These are phyloP conservation scores for Escallonia rubra DNA, from an alignment of 129 eudicot species.

Conservation along the genomic window DNA sequence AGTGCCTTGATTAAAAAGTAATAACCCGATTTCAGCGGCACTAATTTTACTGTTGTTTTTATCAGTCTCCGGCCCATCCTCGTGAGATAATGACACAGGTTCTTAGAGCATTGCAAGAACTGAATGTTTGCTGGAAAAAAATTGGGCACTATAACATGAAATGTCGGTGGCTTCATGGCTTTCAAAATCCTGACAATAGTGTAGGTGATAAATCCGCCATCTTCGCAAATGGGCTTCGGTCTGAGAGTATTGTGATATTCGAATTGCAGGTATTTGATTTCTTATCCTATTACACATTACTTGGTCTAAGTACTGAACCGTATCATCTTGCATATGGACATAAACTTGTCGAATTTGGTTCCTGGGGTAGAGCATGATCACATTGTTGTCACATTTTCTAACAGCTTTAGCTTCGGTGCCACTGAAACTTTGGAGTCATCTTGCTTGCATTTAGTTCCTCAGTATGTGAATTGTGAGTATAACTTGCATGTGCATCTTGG, in stretches of 20 bases:
- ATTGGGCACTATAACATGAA: slow-evolving; percentile 78
- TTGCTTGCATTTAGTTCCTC: no score
- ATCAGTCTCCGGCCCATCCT: slow-evolving; percentile 69
- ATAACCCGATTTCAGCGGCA: not conserved
- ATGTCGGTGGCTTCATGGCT: slow-evolving; percentile 53
- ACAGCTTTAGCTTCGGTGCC: no score
- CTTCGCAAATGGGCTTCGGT: slow-evolving; percentile 22
- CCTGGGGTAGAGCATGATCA: not conserved
- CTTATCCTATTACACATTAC: not conserved
- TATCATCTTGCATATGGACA: not conserved
- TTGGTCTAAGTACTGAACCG: not conserved
- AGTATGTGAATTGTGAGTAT: no score
- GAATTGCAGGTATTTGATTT: slow-evolving; percentile 64
- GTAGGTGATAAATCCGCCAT: slow-evolving; percentile 17
- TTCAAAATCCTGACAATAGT: slow-evolving; percentile 22
- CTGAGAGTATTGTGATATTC: slow-evolving; percentile 47
- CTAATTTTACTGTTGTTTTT: slow-evolving; percentile 10
- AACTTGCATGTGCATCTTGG: no score
- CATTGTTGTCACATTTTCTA: no score
- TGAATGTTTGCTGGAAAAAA: slow-evolving; percentile 83
- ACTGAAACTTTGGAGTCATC: no score
- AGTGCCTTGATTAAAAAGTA: no score
- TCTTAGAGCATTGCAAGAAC: slow-evolving; percentile 62
- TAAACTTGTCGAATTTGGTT: not conserved
- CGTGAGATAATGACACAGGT: slow-evolving; percentile 69